These are phyloP conservation scores for Coleophoma eucalyptorum DNA, from an alignment of 2,329 filamentous ascomycete genomes.

Conservation along the genomic window DNA sequence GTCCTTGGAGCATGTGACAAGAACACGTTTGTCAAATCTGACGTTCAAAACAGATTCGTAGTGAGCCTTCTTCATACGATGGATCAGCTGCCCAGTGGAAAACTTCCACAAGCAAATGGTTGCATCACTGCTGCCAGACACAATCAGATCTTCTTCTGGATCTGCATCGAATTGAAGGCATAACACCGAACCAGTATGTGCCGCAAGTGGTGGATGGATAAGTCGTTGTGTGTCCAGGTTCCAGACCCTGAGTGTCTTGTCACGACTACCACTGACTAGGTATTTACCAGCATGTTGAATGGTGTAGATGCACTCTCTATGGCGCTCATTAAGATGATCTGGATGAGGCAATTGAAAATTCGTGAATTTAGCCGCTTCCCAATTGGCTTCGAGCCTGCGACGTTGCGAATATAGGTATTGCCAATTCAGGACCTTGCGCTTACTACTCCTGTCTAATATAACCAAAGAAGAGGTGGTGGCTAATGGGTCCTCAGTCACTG, in stretches of 20 bases:
- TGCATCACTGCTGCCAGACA: slow-evolving; percentile 91
- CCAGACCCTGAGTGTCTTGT: slow-evolving; percentile 87
- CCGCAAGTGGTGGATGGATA: slow-evolving; percentile 66
- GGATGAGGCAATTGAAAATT: slow-evolving; percentile 93
- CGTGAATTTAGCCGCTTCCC: slow-evolving; percentile 75
- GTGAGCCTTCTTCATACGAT: slow-evolving; percentile 74
- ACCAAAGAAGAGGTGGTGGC: slow-evolving; percentile 20
- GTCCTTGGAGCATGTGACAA: slow-evolving; percentile 97
- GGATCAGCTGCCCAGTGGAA: slow-evolving; percentile 80
- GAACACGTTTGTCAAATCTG: slow-evolving; percentile 82
- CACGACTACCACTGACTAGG: slow-evolving; percentile 89
- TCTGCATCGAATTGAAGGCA: slow-evolving; percentile 93
- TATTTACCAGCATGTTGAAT: slow-evolving; percentile 84
- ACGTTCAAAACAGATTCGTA: slow-evolving; percentile 90
- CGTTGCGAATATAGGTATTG: slow-evolving; percentile 90
- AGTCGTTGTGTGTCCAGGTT: slow-evolving; percentile 78
- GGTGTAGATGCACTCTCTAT: slow-evolving; percentile 91
- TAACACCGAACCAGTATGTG: slow-evolving; percentile 82
- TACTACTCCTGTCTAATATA: slow-evolving; percentile 47
- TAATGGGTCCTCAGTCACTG: not conserved
- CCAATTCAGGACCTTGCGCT: slow-evolving; percentile 75
- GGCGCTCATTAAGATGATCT: slow-evolving; percentile 73
- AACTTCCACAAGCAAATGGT: slow-evolving; percentile 91
- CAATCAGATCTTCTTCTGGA: slow-evolving; percentile 84
- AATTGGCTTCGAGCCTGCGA: slow-evolving; percentile 81